These are phyloP conservation scores for Manihot esculenta DNA, from an alignment of 441 rosid species.

Conservation along the genomic window DNA sequence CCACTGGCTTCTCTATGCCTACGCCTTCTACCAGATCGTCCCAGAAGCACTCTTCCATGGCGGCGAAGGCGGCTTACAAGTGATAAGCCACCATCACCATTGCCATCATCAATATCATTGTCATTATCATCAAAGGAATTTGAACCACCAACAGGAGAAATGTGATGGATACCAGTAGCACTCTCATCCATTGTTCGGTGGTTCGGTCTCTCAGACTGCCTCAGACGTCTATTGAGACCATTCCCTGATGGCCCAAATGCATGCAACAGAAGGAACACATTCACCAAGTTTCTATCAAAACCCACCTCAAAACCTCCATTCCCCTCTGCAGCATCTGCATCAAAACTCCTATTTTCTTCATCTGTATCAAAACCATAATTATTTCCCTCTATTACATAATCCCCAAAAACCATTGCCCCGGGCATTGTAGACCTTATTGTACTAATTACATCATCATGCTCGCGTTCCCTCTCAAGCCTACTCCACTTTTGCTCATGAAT, in stretches of 20 bases:
- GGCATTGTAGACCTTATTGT: slow-evolving; percentile 86
- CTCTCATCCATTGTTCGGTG: slow-evolving; percentile 33
- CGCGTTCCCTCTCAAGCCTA: slow-evolving; percentile 75
- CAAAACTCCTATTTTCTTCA: slow-evolving; percentile 40
- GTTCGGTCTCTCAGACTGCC: slow-evolving; percentile 36
- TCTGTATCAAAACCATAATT: slow-evolving; percentile 46
- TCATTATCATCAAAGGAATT: slow-evolving; percentile 44
- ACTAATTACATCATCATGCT: slow-evolving; percentile 72
- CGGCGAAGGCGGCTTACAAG: slow-evolving; percentile 63
- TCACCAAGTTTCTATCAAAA: slow-evolving; percentile 54
- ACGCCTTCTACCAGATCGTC: slow-evolving; percentile 72
- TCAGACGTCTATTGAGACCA: slow-evolving; percentile 41
- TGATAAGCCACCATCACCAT: slow-evolving; percentile 41
- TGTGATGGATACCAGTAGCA: slow-evolving; percentile 27
- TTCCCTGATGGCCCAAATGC: slow-evolving; percentile 63
- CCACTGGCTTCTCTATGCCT: slow-evolving; percentile 57
- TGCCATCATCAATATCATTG: slow-evolving; percentile 25
- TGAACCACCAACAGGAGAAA: slow-evolving; percentile 30
- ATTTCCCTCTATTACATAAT: slow-evolving; percentile 74
- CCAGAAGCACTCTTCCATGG: slow-evolving; percentile 56
- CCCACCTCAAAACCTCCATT: slow-evolving; percentile 42
- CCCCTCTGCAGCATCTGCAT: slow-evolving; percentile 37
- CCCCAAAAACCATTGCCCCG: slow-evolving; percentile 84
- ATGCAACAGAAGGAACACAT: slow-evolving; percentile 60
- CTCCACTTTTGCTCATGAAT: slow-evolving; percentile 78